These are phyloP conservation scores for Podaxis mareebaensis DNA, from an alignment of 768 basidiomycete genomes.

Conservation along the genomic window DNA sequence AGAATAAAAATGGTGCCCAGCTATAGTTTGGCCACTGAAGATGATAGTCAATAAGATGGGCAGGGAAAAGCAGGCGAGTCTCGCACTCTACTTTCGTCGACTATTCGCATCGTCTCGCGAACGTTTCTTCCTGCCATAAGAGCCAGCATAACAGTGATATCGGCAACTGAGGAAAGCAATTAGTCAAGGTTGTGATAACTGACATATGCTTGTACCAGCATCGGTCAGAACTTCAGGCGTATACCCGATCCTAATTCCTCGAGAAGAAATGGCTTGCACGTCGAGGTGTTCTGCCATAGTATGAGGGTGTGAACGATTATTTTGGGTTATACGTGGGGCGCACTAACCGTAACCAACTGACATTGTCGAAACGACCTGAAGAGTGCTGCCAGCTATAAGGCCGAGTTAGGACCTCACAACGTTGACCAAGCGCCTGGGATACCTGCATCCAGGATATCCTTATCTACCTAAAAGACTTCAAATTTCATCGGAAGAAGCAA, in stretches of 20 bases:
- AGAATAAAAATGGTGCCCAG: slow-evolving; percentile 85
- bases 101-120: slow-evolving; percentile 60
- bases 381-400: slow-evolving; percentile 63
- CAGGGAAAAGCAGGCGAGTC: neutral
- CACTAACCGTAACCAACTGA: slow-evolving; percentile 81
- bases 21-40: slow-evolving; percentile 73
- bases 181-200: neutral
- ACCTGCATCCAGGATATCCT: slow-evolving; percentile 69
- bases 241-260: slow-evolving; percentile 77
- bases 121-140: slow-evolving; percentile 92
- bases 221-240: slow-evolving; percentile 94
- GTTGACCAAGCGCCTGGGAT: neutral
- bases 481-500: neutral
- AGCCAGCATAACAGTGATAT: slow-evolving; percentile 85
- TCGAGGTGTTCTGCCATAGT: slow-evolving; percentile 73
- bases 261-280: slow-evolving; percentile 54
- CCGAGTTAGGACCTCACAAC: neutral
- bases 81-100: slow-evolving; percentile 68
- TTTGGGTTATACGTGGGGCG: neutral
- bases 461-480: slow-evolving; percentile 54
- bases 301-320: neutral
- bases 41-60: neutral
- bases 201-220: slow-evolving; percentile 54
- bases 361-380: slow-evolving; percentile 91
- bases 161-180: slow-evolving; percentile 64